A percentile compares a stretch with the other conserved stretches of the same genome.
These are phyloP conservation scores for Oryza officinalis DNA, from an alignment of 176 grass and related monocot species.

Conservation along the genomic window DNA sequence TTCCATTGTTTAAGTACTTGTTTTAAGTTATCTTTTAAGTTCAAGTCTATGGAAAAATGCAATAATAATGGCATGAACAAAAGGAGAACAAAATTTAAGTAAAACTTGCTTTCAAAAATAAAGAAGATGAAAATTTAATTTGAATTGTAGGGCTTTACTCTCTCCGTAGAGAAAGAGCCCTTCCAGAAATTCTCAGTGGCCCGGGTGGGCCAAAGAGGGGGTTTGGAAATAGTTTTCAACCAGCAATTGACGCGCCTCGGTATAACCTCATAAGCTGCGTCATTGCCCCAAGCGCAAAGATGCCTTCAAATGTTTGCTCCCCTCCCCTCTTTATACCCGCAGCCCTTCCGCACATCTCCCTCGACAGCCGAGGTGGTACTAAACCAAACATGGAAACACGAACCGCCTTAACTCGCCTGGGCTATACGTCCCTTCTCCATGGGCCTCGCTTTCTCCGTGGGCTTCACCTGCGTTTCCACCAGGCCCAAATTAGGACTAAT, in stretches of 20 bases:
- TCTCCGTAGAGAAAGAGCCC: too few relatives aligned
- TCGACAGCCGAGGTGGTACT: constrained; percentile 12
- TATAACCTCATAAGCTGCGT: constrained; percentile 85
- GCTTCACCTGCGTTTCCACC: neutral
- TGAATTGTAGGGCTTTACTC: too few relatives aligned
- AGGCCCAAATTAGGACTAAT: neutral
- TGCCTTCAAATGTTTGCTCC: too few relatives aligned
- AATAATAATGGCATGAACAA: too few relatives aligned
- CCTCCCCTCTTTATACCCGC: neutral
- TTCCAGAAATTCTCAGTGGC: constrained; percentile 62
- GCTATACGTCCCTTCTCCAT: neutral
- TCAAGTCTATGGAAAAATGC: too few relatives aligned
- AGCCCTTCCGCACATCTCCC: neutral
- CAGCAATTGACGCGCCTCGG: constrained; percentile 95
- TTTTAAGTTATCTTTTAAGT: too few relatives aligned
- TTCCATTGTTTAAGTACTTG: too few relatives aligned
- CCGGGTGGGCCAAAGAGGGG: constrained; percentile 53
- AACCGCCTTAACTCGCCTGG: neutral
- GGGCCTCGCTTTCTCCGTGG: neutral
- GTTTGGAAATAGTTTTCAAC: constrained; percentile 94
- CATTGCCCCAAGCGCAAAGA: constrained; percentile 99
- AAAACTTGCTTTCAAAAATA: too few relatives aligned
- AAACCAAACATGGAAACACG: neutral
- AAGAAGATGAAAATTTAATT: too few relatives aligned
- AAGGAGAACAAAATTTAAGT: too few relatives aligned